These are phyloP conservation scores for Zelonia costaricensis DNA, from an alignment of 208 protist genomes.

Conservation along the genomic window DNA sequence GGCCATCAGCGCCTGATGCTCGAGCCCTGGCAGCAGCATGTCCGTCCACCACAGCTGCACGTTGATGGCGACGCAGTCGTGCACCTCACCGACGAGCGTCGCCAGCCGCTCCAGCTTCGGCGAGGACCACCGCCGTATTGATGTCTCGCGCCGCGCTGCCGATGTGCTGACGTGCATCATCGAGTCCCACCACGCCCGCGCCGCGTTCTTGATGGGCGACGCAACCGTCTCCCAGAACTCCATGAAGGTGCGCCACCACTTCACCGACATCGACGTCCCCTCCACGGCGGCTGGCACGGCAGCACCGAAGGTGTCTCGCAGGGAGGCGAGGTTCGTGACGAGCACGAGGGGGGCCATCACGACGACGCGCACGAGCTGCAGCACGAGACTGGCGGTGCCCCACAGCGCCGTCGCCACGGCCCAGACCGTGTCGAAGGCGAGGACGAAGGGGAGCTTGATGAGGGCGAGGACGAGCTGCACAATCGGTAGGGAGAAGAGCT, in stretches of 20 bases:
- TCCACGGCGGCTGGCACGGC: slow-evolving; percentile 42
- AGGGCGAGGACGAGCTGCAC: slow-evolving; percentile 33
- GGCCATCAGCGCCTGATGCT: slow-evolving; percentile 3
- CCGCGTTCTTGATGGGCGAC: slow-evolving; percentile 78
- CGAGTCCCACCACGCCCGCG: slow-evolving; percentile 74
- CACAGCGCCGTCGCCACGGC: slow-evolving; percentile 24
- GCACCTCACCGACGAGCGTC: slow-evolving; percentile 8
- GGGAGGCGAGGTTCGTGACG: slow-evolving; percentile 37
- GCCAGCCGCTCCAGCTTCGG: slow-evolving; percentile 26
- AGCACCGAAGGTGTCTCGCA: slow-evolving; percentile 22
- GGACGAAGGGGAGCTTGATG: slow-evolving; percentile 46
- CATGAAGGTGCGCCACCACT: slow-evolving; percentile 65
- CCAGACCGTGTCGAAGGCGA: slow-evolving; percentile 55
- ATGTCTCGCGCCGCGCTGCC: slow-evolving; percentile 57
- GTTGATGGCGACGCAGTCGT: slow-evolving; percentile 42
- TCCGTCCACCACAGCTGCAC: slow-evolving; percentile 32
- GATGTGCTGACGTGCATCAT: slow-evolving; percentile 58
- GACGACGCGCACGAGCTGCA: slow-evolving; percentile 48
- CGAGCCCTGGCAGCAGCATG: slow-evolving; percentile 12
- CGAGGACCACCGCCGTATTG: slow-evolving; percentile 69
- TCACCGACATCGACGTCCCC: slow-evolving; percentile 47
- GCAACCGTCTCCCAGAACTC: slow-evolving; percentile 86
- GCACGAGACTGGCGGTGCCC: slow-evolving; percentile 39
- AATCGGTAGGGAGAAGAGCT: slow-evolving; percentile 37
- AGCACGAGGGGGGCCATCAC: slow-evolving; percentile 58